phyloP scores from a whole-genome alignment of 2,329 filamentous ascomycete species.

The Pseudogymnoascus sp. region DNA sequence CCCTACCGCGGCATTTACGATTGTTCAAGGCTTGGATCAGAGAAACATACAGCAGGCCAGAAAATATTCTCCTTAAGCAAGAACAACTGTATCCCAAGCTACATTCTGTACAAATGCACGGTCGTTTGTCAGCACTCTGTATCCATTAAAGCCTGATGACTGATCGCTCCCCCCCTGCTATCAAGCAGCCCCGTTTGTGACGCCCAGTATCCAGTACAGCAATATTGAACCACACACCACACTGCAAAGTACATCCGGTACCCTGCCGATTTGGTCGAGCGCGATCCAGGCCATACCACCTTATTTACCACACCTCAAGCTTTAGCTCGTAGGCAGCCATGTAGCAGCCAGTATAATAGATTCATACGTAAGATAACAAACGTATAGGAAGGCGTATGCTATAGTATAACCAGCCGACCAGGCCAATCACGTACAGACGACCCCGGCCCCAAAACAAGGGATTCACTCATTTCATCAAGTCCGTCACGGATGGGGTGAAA shows the following conservation, averaged over 20 bases:
- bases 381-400: neutral
- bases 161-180: neutral
- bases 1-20: neutral
- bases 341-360: neutral
- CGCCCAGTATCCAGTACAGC: neutral
- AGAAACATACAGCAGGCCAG: neutral
- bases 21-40: neutral
- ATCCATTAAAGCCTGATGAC: neutral
- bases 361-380: neutral
- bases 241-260: neutral
- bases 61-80: neutral
- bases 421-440: neutral
- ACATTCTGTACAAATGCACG: neutral
- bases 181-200: neutral
- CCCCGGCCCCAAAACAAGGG: neutral
- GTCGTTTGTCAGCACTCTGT: neutral
- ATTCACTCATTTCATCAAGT: neutral
- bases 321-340: neutral
- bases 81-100: neutral
- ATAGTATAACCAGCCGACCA: neutral
- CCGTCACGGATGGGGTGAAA: neutral
- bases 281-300: neutral
- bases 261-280: neutral
- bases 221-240: neutral
- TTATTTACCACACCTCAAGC: neutral